These are phyloP conservation scores for Coprinellus micaceus DNA, from an alignment of 768 basidiomycete genomes.

Conservation along the genomic window DNA sequence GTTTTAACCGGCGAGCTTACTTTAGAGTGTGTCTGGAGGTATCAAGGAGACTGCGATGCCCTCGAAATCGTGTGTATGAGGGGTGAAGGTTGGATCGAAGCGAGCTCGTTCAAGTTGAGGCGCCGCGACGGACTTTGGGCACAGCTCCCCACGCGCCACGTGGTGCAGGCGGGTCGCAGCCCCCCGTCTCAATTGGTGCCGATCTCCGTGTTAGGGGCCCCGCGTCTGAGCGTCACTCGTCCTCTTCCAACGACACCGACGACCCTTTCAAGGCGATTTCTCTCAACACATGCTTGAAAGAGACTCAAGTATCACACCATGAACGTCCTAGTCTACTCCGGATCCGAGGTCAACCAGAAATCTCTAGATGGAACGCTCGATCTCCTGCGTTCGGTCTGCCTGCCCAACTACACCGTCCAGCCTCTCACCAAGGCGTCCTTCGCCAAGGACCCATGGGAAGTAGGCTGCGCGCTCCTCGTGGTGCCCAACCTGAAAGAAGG, in stretches of 20 bases:
- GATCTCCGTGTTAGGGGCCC: no score
- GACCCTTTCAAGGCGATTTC: neutral
- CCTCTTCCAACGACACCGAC: neutral
- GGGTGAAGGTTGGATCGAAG: no score
- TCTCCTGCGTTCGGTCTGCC: constrained; percentile 9
- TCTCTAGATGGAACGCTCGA: constrained; percentile 12
- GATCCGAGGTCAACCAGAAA: constrained; percentile 15
- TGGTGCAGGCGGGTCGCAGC: no score
- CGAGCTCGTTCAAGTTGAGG: no score
- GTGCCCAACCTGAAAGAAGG: constrained; percentile 7
- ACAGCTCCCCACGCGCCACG: no score
- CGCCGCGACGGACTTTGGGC: no score
- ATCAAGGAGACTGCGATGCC: no score
- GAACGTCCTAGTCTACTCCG: constrained; percentile 17
- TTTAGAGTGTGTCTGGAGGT: no score
- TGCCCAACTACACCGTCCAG: constrained; percentile 15
- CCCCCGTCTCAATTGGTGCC: no score
- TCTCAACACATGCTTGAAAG: neutral
- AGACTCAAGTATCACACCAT: neutral
- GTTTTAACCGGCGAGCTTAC: no score
- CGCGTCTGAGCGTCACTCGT: no score
- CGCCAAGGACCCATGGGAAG: constrained; percentile 14
- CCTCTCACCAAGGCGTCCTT: constrained; percentile 10
- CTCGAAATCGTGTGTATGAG: no score
- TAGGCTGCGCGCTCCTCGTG: constrained; percentile 15